Evolutionary conservation across 2,329 filamentous ascomycete genomes (phyloP).

Genomic region (Fusarium guadeloupense): DNA sequence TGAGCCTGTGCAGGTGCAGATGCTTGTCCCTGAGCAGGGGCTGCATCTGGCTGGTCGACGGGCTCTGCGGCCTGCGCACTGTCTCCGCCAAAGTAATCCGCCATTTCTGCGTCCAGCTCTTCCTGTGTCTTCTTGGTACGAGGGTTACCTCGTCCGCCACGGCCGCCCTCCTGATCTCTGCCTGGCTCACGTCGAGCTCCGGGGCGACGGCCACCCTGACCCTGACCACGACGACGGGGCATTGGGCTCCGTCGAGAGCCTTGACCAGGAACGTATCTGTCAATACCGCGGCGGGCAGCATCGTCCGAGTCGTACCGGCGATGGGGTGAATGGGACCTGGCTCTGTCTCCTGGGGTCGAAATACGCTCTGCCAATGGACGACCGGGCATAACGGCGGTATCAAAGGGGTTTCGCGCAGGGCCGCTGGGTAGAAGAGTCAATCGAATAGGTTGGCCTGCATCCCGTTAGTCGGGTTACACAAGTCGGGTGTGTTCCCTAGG

Average conservation of each 20-base stretch:
- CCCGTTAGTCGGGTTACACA: conserved; percentile 8
- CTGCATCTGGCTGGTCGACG: conserved; percentile 39
- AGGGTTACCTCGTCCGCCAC: conserved; percentile 56
- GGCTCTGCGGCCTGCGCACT: conserved; percentile 50
- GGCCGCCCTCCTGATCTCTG: conserved; percentile 48
- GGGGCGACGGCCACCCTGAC: conserved; percentile 59
- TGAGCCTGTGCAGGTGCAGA: conserved; percentile 19
- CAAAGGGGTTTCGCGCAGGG: conserved; percentile 63
- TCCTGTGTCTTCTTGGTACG: conserved; percentile 87
- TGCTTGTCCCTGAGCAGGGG: conserved; percentile 40
- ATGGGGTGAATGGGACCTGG: conserved; percentile 68
- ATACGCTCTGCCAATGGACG: conserved; percentile 70
- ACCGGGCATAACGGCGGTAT: conserved; percentile 63
- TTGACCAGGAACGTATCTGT: conserved; percentile 78
- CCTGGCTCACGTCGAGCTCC: conserved; percentile 52
- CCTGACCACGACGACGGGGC: conserved; percentile 56
- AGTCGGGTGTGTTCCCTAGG: background rate
- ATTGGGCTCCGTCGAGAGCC: conserved; percentile 65
- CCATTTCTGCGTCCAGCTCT: conserved; percentile 96
- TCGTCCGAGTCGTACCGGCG: conserved; percentile 62
- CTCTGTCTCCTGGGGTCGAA: conserved; percentile 63
- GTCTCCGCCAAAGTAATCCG: conserved; percentile 79
- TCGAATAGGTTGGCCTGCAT: conserved; percentile 78
- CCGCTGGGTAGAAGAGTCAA: conserved; percentile 70
- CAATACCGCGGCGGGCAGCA: conserved; percentile 73